Percentiles rank a stretch among this genome's conserved stretches.
Conservation (phyloP, 2,329 filamentous ascomycete genomes). For the Calonectria ilicicola region DNA sequence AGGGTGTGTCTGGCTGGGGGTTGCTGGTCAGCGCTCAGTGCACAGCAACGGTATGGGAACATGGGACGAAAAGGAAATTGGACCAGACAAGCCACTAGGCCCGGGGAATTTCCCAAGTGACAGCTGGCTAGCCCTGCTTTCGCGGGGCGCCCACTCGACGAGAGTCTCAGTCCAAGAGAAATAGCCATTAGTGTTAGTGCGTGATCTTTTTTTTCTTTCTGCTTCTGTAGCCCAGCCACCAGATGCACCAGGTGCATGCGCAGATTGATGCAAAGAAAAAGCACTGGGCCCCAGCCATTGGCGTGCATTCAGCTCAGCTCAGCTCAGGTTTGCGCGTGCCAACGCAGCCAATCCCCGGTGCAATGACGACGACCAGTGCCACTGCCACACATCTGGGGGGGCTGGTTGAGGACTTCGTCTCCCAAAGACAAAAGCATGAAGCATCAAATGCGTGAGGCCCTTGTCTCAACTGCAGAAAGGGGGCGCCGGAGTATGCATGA, state of each 20-base stretch:
- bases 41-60: conserved; percentile 33
- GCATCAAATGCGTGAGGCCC: conserved; percentile 13
- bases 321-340: conserved; percentile 15
- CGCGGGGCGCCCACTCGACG: conserved; percentile 9
- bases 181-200: neutral
- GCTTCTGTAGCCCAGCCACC: conserved; percentile 9
- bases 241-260: conserved; percentile 1
- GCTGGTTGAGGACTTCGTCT: neutral
- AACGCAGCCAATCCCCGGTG: conserved; percentile 11
- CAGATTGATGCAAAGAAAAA: conserved; percentile 8
- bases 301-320: conserved; percentile 7
- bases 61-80: conserved; percentile 44
- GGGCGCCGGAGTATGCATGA: conserved; percentile 28
- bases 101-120: conserved; percentile 16
- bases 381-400: conserved; percentile 13
- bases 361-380: neutral
- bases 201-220: neutral
- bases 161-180: conserved; percentile 1
- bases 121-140: conserved; percentile 29
- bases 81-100: conserved; percentile 38
- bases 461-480: conserved; percentile 35
- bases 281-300: neutral
- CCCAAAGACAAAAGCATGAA: conserved; percentile 5
- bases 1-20: conserved; percentile 68
- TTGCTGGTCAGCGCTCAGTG: conserved; percentile 41